phyloP scores from a whole-genome alignment of 2,329 filamentous ascomycete species.

The Pseudogymnoascus sp. region DNA sequence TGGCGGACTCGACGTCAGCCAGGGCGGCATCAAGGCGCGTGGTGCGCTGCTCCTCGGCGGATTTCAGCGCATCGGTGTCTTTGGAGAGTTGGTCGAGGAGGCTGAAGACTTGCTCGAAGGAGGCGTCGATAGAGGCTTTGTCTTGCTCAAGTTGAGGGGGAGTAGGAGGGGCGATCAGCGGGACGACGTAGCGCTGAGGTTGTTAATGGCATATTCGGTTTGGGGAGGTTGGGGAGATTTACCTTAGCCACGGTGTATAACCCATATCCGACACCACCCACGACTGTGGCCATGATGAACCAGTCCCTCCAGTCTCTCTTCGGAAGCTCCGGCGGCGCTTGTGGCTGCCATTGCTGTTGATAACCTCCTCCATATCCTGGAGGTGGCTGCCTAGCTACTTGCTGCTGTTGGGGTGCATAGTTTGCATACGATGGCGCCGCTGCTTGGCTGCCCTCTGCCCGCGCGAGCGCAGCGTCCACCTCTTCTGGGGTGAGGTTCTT shows the following conservation, averaged over 20 bases:
- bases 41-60: constrained; percentile 75
- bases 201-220: constrained; percentile 20
- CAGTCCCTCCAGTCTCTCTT: constrained; percentile 94
- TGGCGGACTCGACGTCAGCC: constrained; percentile 74
- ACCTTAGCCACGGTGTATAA: constrained; percentile 83
- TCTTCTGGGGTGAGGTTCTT: constrained; percentile 98
- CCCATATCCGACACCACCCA: constrained; percentile 82
- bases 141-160: constrained; percentile 90
- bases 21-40: constrained; percentile 76
- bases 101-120: constrained; percentile 85
- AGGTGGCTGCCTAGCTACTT: constrained; percentile 30
- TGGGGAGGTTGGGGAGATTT: constrained; percentile 19
- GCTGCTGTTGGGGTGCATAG: constrained; percentile 38
- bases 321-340: constrained; percentile 52
- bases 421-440: constrained; percentile 32
- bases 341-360: constrained; percentile 51
- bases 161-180: constrained; percentile 86
- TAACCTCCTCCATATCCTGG: constrained; percentile 41
- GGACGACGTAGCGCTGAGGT: constrained; percentile 74
- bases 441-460: constrained; percentile 56
- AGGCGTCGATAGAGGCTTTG: constrained; percentile 84
- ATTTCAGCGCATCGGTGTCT: constrained; percentile 83
- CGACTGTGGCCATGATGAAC: constrained; percentile 98
- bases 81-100: constrained; percentile 86
- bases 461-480: constrained; percentile 74